Evolutionary conservation across 495 filamentous ascomycete species (phyloP).

Genomic region (Amphirosellinia nigrospora): DNA sequence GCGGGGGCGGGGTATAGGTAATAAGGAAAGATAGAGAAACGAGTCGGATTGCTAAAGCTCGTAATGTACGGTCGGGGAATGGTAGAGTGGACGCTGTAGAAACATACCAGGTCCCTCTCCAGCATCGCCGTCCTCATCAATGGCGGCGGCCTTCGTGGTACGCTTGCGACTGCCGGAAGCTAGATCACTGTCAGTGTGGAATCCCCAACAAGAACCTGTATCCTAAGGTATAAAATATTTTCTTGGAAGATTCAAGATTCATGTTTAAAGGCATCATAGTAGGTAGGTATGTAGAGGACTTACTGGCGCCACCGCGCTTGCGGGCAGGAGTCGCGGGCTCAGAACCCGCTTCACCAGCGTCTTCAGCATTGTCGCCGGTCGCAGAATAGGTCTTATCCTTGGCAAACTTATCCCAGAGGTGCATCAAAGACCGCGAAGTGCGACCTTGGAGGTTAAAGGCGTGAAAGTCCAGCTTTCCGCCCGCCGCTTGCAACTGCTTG

Average conservation of each 20-base stretch:
- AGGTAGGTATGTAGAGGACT: neutral
- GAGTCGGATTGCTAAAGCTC: too few species aligned
- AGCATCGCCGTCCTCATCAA: neutral
- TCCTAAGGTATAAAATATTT: neutral
- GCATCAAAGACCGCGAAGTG: conserved; percentile 30
- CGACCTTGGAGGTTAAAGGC: conserved; percentile 34
- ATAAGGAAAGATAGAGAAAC: neutral
- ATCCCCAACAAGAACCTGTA: neutral
- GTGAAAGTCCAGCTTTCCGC: conserved; percentile 21
- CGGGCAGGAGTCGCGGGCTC: neutral
- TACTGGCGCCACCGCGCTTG: conserved; percentile 13
- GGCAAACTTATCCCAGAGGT: conserved; percentile 28
- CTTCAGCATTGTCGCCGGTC: neutral
- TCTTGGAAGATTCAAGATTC: too few species aligned
- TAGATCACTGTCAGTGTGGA: conserved; percentile 4
- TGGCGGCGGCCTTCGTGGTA: neutral
- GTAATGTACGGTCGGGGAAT: too few species aligned
- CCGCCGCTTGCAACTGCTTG: conserved; percentile 20
- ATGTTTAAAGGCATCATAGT: neutral
- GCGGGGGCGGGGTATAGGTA: neutral
- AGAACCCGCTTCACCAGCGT: neutral
- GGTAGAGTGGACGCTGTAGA: too few species aligned
- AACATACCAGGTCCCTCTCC: neutral
- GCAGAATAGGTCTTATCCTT: conserved; percentile 24
- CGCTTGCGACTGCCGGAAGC: conserved; percentile 19